Base-by-base conservation (phyloP, 495 filamentous ascomycete species). In the Neurospora sp. region DNA sequence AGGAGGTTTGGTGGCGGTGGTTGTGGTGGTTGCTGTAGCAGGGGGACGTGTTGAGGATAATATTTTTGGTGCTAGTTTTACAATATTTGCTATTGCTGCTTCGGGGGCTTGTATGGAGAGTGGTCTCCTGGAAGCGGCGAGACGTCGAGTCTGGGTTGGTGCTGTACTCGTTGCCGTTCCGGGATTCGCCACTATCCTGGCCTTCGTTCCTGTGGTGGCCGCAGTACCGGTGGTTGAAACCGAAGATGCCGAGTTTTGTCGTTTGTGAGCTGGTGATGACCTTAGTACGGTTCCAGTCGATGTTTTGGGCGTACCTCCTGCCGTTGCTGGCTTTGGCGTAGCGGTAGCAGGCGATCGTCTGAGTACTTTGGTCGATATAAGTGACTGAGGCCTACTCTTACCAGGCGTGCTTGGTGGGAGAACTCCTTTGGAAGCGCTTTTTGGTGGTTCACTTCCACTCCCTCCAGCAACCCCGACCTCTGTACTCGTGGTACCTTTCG, bases 131-230 rank as follows among this genome's bases (percentile, higher is more conserved):
- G 53, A 35, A 65, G 53, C 53, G 17, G 53, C 53, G 3, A 65
- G 14, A 8, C 27, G 53, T 1, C 27, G 22, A 37, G 27, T 31
- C 14, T 65, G 44, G 72, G 71, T 73, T 40, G 76, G 53, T 37
- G 78, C 74, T 65, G 75, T 76, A 41, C 75, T 70, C 35, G 78
- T 75, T 20, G 77, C 70, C n/a, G 44, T 48, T n/a, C n/a, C 44
- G n/a, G 44, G 7, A 20, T 48, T 48, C 8, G 53, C 48, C 12
- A 10, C 53, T 65, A 27, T 61, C 20, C 53, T 35, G 3, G 14
- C 1, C 12, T 35, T 61, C 14, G 53, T 61, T 35, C 53, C 53
- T 17, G 53, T 61, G 22, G 53, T 61, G 53, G 27, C 4, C 22
- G 53, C 53, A 27, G 53, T 65, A 65, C 53, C 27, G 53, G 27